Base-by-base conservation (phyloP, 805 yeast genomes). In the Lipomyces sp. region DNA sequence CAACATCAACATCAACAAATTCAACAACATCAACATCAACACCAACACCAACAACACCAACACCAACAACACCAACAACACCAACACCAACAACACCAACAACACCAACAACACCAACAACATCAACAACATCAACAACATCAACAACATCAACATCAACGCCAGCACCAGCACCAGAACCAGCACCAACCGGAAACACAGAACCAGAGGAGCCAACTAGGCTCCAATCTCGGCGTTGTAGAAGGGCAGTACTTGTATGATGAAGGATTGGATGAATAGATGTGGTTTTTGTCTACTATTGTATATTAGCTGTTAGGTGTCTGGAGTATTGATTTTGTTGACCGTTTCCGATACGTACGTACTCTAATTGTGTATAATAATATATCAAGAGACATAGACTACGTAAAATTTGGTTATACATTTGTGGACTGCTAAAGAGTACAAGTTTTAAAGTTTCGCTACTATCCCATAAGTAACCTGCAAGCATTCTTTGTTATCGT, bases 241-340 rank as follows among this genome's bases (percentile, higher is more conserved):
- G 35, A 54, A 8, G 51, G 51, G 7, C 62, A 58, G 32, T 63
- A 59, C 32, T 35, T 63, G 35, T 63, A 63, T 37, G 66, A 63
- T 48, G 66, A 59, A 10, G 66, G 66, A 24, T 63, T 63, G 45
- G 63, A 63, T 13, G 48, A 42, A 24, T 42, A 42, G 48, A 42
- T 24, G 48, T 42, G 6, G 4, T n/a, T 42, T 42, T 42, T 6
- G 48, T 15, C 7, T 15, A 42, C 1, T 42, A 15, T 8, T 42
- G 48, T 42, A 42, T 6, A 42, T 42, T 42, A 42, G 39, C 24
- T 42, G 8, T 42, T 42, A 10, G 48, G 48, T 42, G 48, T 42
- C n/a, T 42, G 48, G 48, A 42, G 48, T 42, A 42, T 15, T 42
- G 48, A 24, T 42, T 13, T 42, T n/a, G 48, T 42, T 42, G 0